Base-by-base conservation (phyloP, 352 stramenopile species). In the Phytophthora cajani region DNA sequence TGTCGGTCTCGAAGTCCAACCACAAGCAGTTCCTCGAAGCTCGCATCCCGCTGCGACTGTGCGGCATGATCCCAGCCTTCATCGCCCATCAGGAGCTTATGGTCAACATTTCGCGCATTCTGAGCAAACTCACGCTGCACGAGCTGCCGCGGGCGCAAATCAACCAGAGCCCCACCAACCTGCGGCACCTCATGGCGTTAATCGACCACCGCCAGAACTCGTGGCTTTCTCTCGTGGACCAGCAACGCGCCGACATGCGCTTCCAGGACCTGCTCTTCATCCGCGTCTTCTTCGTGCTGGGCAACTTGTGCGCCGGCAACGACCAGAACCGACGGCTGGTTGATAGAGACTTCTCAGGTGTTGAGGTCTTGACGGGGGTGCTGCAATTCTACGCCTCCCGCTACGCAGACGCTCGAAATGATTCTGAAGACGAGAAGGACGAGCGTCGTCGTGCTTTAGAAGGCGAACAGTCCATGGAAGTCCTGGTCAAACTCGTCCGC, bases 251-350 rank as follows among this genome's bases (percentile, higher is more conserved):
- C 0, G 81, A 88, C 5, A 71, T 57, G 27, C 76, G 72, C 3
- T 78, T 76, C 33, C 84, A 92, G 36, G 82, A 90, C 46, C 62
- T 79, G 23, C 69, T 94, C 17, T 75, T 95, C 17, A 65, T 97
- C 10, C 89, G 91, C 11, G 74, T 93, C 23, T 90, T 89, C 61
- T 97, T 97, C 61, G 75, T 89, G 36, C 73, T 97, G 1, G 91
- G 90, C 1, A 97, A 97, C 63, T 70, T 97, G n/a, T 96, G 89
- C 58, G 89, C 91, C 23, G 82, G 78, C 2, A 96, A 96, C 58
- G 90, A 97, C 44, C 78, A 80, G 44, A 96, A 94, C 53, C 83
- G 90, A 8, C 53, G 69, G 0, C 64, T 82, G 23, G 55, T 96
- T 17, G 78, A 69, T 0, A 56, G 75, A 11, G 65, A 83, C 0